A percentile compares a stretch with the other conserved stretches of the same genome.
phyloP scores from a whole-genome alignment of 225 moss, liverwort and hornwort species.

The Lunularia cruciata region DNA sequence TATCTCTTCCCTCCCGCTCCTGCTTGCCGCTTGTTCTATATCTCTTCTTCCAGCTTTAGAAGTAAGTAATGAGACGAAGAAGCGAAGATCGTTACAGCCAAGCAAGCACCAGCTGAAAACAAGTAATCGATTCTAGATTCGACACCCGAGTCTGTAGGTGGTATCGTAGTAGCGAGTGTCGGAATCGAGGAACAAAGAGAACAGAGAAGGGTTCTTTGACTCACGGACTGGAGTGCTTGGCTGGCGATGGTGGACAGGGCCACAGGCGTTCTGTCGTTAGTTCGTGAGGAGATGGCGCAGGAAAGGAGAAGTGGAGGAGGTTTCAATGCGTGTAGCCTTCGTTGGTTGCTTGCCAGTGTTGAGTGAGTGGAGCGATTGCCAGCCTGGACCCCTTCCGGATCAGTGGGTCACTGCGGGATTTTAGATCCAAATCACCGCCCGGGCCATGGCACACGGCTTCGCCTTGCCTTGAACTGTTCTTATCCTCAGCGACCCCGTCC shows the following conservation, averaged over 20 bases:
- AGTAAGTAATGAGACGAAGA: not conserved
- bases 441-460: conserved; percentile 7
- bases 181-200: not conserved
- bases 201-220: conserved; percentile 7
- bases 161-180: not conserved
- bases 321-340: not conserved
- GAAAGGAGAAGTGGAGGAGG: not conserved
- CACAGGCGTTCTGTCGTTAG: not conserved
- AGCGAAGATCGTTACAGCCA: not conserved
- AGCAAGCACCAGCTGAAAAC: not conserved
- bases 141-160: not conserved
- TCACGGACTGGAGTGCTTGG: not conserved
- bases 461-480: not conserved
- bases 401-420: conserved; percentile 9
- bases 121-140: not conserved
- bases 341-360: conserved; percentile 15
- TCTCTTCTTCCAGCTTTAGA: not conserved
- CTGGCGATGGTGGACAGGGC: not conserved
- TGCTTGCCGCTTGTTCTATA: too few species aligned
- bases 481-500: not conserved
- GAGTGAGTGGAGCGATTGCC: conserved; percentile 1
- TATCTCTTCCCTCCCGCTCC: not conserved
- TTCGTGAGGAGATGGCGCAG: not conserved
- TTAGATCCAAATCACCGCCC: conserved; percentile 15
- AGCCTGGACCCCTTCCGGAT: conserved; percentile 5